A percentile compares a stretch with the other conserved stretches of the same genome.
Evolutionary conservation across 805 yeast genomes (phyloP).

Genomic region (Isabelozyma rhagii): DNA sequence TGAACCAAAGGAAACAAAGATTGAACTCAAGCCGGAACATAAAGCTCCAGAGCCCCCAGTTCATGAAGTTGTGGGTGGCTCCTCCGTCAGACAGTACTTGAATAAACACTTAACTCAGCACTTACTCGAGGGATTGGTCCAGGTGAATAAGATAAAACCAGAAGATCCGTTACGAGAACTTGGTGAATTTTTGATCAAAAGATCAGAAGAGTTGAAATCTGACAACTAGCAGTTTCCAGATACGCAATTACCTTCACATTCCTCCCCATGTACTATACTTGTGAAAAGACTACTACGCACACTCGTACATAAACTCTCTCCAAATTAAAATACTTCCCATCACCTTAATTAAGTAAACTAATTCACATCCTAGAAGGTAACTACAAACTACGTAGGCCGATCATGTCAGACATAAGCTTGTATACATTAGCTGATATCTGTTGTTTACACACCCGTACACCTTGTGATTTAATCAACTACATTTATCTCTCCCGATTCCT

Average conservation of each 20-base stretch:
- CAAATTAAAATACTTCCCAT: too few relatives aligned
- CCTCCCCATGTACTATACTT: neutral
- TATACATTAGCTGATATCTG: too few relatives aligned
- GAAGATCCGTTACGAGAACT: slow-evolving; percentile 51
- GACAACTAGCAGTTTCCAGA: neutral
- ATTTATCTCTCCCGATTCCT: neutral
- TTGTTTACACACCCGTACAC: too few relatives aligned
- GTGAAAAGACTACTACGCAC: too few relatives aligned
- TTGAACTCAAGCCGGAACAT: neutral
- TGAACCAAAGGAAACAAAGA: neutral
- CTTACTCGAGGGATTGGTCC: slow-evolving; percentile 60
- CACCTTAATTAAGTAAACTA: too few relatives aligned
- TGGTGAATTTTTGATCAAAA: slow-evolving; percentile 50
- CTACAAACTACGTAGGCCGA: too few relatives aligned
- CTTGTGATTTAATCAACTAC: too few relatives aligned
- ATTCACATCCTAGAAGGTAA: too few relatives aligned
- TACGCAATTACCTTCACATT: neutral
- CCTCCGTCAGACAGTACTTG: slow-evolving; percentile 66
- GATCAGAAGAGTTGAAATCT: slow-evolving; percentile 10
- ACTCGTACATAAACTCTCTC: too few relatives aligned
- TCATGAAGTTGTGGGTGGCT: slow-evolving; percentile 63
- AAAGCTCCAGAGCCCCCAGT: slow-evolving; percentile 24
- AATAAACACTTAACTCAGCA: slow-evolving; percentile 63
- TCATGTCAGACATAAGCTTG: too few relatives aligned
- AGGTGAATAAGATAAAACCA: slow-evolving; percentile 50